Evolutionary conservation across 129 eudicot genomes (phyloP).

Genomic region (Arctium lappa): DNA sequence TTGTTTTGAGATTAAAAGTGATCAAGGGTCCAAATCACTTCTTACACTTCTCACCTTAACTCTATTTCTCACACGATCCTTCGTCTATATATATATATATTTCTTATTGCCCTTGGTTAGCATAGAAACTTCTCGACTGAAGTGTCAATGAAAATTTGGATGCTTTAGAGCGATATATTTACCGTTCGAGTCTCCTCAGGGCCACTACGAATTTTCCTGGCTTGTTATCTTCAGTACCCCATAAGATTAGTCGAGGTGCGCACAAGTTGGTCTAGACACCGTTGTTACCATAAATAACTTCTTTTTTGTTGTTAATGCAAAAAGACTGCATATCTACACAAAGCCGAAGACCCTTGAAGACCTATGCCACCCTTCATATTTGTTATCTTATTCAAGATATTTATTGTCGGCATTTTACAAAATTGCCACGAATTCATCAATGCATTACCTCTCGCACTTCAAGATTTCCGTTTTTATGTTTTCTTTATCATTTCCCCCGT

Average conservation of each 20-base stretch:
- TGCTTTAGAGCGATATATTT: background rate
- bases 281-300: too few species aligned
- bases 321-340: background rate
- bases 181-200: background rate
- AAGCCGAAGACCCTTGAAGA: background rate
- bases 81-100: too few species aligned
- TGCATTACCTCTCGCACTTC: background rate
- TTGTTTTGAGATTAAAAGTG: too few species aligned
- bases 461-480: background rate
- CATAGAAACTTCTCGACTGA: background rate
- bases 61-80: too few species aligned
- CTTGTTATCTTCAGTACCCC: too few species aligned
- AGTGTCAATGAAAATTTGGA: background rate
- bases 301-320: background rate
- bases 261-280: too few species aligned
- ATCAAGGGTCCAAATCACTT: too few species aligned
- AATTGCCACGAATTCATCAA: background rate
- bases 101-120: too few species aligned
- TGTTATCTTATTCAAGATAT: background rate
- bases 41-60: too few species aligned
- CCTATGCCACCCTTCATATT: background rate
- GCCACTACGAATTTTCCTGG: background rate
- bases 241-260: too few species aligned
- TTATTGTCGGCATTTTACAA: background rate
- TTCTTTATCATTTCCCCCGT: background rate